phyloP scores from a whole-genome alignment of 306 rosid genomes.

The Fragaria ananassa region DNA sequence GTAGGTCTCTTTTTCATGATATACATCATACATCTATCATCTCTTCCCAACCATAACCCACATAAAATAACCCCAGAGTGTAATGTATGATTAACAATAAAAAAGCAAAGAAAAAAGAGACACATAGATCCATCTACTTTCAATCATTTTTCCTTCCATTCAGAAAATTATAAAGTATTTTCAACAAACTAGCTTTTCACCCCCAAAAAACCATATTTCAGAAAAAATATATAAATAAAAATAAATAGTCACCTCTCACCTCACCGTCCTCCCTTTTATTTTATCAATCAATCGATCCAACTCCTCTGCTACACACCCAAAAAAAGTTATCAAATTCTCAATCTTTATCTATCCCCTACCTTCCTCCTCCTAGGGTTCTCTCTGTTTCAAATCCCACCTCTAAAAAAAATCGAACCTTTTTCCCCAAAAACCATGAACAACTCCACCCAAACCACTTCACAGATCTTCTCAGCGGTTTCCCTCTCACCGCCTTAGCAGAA shows the following conservation, averaged over 20 bases:
- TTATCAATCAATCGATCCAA: constrained; percentile 16
- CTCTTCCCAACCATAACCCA: background rate
- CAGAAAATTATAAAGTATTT: background rate
- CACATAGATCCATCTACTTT: background rate
- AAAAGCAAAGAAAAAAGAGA: background rate
- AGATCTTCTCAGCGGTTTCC: constrained; percentile 37
- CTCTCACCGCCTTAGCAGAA: constrained; percentile 24
- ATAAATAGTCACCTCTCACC: background rate
- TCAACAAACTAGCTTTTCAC: background rate
- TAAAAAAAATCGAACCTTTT: constrained; percentile 1
- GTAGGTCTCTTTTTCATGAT: too few relatives aligned
- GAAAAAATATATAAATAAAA: background rate
- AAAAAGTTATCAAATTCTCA: constrained; percentile 6
- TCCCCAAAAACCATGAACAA: constrained; percentile 21
- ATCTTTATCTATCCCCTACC: constrained; percentile 41
- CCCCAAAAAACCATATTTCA: background rate
- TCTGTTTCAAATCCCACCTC: constrained; percentile 41
- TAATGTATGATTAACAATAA: too few relatives aligned
- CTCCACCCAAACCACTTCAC: constrained; percentile 31
- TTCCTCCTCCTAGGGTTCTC: constrained; percentile 48
- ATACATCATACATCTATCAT: too few relatives aligned
- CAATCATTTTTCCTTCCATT: background rate
- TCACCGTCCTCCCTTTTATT: constrained; percentile 9
- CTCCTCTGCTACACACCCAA: background rate
- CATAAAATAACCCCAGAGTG: background rate